Percentiles rank a stretch among this genome's conserved stretches.
These are phyloP conservation scores for Eimeria zaria DNA, from an alignment of 169 alveolate species.

Conservation along the genomic window DNA sequence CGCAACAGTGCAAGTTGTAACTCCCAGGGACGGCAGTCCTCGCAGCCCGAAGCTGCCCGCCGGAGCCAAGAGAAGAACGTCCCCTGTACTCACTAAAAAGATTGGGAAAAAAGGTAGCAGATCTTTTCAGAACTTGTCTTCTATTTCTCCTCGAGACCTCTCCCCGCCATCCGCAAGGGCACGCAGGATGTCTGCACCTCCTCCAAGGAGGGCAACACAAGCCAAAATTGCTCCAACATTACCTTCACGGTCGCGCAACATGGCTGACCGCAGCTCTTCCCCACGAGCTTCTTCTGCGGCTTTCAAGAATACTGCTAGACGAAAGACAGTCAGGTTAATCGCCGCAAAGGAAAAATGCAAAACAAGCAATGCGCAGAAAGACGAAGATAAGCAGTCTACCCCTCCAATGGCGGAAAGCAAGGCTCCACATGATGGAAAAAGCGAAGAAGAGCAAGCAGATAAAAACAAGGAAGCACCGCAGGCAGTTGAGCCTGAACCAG, in stretches of 20 bases:
- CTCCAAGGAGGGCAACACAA: slow-evolving; percentile 50
- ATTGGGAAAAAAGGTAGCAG: slow-evolving; percentile 6
- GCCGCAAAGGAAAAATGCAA: slow-evolving; percentile 7
- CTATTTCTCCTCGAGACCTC: slow-evolving; percentile 38
- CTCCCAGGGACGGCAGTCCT: background rate
- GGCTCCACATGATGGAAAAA: background rate
- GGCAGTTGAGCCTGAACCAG: slow-evolving; percentile 13
- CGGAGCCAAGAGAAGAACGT: background rate
- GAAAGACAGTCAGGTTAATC: background rate
- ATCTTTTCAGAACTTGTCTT: background rate
- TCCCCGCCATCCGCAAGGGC: slow-evolving; percentile 40
- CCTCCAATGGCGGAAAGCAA: background rate
- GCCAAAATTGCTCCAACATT: slow-evolving; percentile 15
- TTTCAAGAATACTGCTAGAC: background rate
- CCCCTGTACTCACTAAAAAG: background rate
- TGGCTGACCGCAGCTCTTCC: slow-evolving; percentile 1
- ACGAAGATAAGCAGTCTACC: background rate
- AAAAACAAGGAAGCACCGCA: background rate
- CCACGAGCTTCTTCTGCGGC: background rate
- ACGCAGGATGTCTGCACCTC: slow-evolving; percentile 61
- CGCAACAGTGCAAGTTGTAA: slow-evolving; percentile 8
- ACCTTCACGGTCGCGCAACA: slow-evolving; percentile 37
- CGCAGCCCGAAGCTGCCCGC: slow-evolving; percentile 16
- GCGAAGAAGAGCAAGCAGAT: background rate
- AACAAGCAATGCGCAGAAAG: background rate